A percentile compares a stretch with the other conserved stretches of the same genome.
Conservation (phyloP, 2,329 filamentous ascomycete species). For the Epichloe sibirici region DNA sequence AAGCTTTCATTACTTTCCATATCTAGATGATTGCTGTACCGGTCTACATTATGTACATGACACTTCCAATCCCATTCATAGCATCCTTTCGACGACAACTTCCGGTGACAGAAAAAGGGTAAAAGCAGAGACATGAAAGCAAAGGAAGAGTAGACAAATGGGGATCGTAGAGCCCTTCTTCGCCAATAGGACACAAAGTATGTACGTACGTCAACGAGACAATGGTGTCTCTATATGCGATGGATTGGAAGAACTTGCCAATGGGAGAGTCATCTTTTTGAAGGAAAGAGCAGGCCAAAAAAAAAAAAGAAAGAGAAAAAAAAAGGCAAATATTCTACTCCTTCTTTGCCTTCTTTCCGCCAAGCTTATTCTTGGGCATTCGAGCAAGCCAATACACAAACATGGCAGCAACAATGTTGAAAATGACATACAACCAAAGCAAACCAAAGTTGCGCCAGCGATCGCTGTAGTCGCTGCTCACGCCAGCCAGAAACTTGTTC, state of each 20-base stretch:
- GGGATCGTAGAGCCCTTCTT: no score
- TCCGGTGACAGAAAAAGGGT: no score
- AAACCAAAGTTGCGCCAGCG: constrained; percentile 60
- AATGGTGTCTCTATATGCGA: background rate
- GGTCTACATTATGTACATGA: no score
- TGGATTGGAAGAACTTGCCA: no score
- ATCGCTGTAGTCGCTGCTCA: constrained; percentile 41
- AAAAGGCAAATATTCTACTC: constrained; percentile 5
- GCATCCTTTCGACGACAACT: no score
- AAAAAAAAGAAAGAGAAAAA: background rate
- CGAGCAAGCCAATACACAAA: constrained; percentile 43
- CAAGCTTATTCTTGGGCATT: constrained; percentile 33
- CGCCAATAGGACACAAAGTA: no score
- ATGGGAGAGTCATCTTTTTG: no score
- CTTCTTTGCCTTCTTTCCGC: constrained; percentile 22
- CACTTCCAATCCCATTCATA: no score
- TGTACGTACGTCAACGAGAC: background rate
- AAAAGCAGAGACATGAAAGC: no score
- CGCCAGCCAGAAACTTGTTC: constrained; percentile 35
- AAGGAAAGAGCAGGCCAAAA: background rate
- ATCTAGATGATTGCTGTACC: no score
- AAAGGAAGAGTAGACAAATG: no score
- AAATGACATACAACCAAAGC: constrained; percentile 44
- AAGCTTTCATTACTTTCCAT: no score
- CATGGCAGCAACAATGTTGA: constrained; percentile 45